Evolutionary conservation across 192 early-diverging fungal species (phyloP), one percentile per base, ranked within the genome.

Genomic region (Coemansia sp.): DNA sequence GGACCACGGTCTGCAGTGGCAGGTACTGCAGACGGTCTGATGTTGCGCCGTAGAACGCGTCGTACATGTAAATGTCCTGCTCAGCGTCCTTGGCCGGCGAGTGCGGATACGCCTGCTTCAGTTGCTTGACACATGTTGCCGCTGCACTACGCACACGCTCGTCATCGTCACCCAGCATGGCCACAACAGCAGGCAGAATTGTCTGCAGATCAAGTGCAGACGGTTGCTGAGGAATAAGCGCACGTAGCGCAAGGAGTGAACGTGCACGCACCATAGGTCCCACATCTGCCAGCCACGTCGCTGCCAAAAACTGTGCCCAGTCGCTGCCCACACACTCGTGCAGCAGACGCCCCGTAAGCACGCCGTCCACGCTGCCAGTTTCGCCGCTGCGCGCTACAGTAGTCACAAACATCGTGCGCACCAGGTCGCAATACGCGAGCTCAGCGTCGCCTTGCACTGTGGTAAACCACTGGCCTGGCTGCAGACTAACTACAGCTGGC

Each of bases 121-220:
- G 73, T 15, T 79, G 67, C 50, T 84, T 62, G 17, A 94, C 56
- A 62, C 92, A 92, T 1, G 65, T 53, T 12, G 89, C 63, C 5
- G 90, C 90, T 4, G 82, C 72, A 4, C 78, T 70, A 32, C 94
- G 92, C 39, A 94, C 82, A 11, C 70, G 66, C 39, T 69, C 67
- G 51, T 83, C 64, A 6, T 63, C 62, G 69, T 89, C 83, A 10
- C 63, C 68, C 23, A 97, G 76, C 19, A 84, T 80, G 19, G 91
- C 81, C 17, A 97, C 62, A 19, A 97, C 62, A 0, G 85, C 70
- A 7, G 95, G 94, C 0, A 89, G 77, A 15, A 90, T 60, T 14
- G 85, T 71, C 67, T 92, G 90, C 69, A 85, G 89, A 54, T 92
- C 90, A 27, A 65, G 48, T 6, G n/a, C 19, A 11, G 60, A 63